Conservation (phyloP, 2,329 filamentous ascomycete species). For the Colletotrichum trifolii region DNA sequence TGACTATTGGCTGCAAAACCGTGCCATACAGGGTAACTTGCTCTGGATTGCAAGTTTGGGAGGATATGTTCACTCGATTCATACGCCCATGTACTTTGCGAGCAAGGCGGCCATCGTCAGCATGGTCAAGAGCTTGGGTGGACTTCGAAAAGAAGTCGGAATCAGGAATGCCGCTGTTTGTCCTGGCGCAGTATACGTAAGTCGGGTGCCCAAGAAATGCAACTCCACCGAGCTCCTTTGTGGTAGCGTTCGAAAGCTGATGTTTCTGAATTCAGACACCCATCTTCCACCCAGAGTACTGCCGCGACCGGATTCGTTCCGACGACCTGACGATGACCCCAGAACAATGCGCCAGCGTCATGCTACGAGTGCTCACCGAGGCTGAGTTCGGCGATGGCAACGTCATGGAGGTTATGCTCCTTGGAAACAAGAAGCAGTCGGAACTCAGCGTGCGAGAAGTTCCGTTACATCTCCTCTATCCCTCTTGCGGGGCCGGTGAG, state of each 20-base stretch:
- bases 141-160: not conserved
- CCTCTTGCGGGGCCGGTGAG: conserved; percentile 11
- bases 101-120: conserved; percentile 43
- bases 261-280: not conserved
- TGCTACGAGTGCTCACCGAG: conserved; percentile 31
- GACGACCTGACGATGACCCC: conserved; percentile 5
- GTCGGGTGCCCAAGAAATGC: not conserved
- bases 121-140: conserved; percentile 6
- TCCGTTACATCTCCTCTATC: conserved; percentile 5
- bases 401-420: conserved; percentile 36
- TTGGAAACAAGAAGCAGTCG: conserved; percentile 21
- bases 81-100: conserved; percentile 45
- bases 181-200: not conserved
- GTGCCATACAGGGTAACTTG: conserved; percentile 49
- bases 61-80: conserved; percentile 43
- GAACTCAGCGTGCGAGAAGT: conserved; percentile 5
- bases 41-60: conserved; percentile 44
- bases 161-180: conserved; percentile 14
- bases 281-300: conserved; percentile 20
- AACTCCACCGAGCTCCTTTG: not conserved
- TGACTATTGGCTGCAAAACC: conserved; percentile 44
- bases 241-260: not conserved
- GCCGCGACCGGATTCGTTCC: not conserved
- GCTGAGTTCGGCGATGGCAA: conserved; percentile 39
- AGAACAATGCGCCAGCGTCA: conserved; percentile 14